Evolutionary conservation across 129 eudicot species (phyloP), one percentile per base, ranked within the genome.

Genomic region (Artemisia annua): DNA sequence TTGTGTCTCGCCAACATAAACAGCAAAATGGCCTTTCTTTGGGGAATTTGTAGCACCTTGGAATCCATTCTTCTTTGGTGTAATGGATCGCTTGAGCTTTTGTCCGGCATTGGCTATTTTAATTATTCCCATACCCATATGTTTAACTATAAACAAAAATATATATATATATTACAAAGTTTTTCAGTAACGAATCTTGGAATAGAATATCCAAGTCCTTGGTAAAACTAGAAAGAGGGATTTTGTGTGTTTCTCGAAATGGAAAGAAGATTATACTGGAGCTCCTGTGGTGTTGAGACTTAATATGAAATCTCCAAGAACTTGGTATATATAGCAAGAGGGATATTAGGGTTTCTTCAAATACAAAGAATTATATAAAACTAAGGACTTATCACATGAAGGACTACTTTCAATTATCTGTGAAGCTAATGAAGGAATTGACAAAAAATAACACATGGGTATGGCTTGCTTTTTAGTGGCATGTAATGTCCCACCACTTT

Each of bases 1-100:
- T 63, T 71, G 75, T 20, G 71, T 72, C 71, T 85, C 80, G 0
- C 89, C 84, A 11, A 82, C 89, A 50, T 85, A 85, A 43, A 85
- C 89, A 5, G 80, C 82, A 2, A 85, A 82, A 66, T 85, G 86
- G 75, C 89, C 89, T 82, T 79, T 85, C 68, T 78, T 78, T 0
- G 84, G 84, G 46, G 80, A 73, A 69, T 79, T 77, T 3, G 75
- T 69, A 2, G 66, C 58, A 16, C 80, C 70, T 17, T n/a, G 24
- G 6, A 50, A 60, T 9, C 80, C 70, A 14, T 60, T 81, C 66
- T 79, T 81, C n/a, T 83, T 82, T 15, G 82, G 82, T 2, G 91
- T 85, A 48, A 88, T 52, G 11, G 85, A 82, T 58, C 89, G 57
- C 55, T 68, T 77, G 22, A 89, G 87, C 80, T 86, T 89, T 71